Conservation (phyloP, 345 rosid genomes). For the Sonneratia caseolaris region DNA sequence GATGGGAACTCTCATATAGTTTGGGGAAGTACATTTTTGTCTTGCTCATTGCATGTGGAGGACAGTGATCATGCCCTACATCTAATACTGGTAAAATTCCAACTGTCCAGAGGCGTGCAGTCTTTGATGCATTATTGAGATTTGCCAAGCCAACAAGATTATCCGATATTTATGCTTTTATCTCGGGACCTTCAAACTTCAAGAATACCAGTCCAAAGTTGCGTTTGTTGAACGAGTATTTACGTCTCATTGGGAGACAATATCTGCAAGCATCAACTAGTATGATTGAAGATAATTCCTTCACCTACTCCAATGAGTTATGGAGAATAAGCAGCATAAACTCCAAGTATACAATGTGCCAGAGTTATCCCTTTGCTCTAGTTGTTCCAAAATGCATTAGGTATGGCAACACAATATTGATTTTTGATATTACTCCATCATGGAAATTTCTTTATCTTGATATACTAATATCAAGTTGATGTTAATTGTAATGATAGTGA, state of each 20-base stretch:
- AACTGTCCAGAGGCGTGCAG: conserved; percentile 55
- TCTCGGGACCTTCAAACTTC: conserved; percentile 65
- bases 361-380: conserved; percentile 84
- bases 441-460: neutral
- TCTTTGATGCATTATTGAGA: conserved; percentile 52
- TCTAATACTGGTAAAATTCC: conserved; percentile 2
- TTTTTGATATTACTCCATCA: conserved; percentile 2
- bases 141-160: conserved; percentile 56
- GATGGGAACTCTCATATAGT: neutral
- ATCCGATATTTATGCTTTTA: conserved; percentile 83
- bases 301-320: conserved; percentile 55
- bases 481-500: conserved; percentile 40
- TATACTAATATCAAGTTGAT: neutral
- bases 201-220: conserved; percentile 61
- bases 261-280: conserved; percentile 48
- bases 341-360: conserved; percentile 57
- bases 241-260: conserved; percentile 73
- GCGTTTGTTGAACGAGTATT: conserved; percentile 82
- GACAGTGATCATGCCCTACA: neutral
- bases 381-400: conserved; percentile 75
- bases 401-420: conserved; percentile 29
- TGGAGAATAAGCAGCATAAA: conserved; percentile 86
- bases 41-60: neutral
- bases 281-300: conserved; percentile 63
- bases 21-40: neutral